Evolutionary conservation across 2,329 filamentous ascomycete species (phyloP).

Genomic region (Epichloe sibirici): DNA sequence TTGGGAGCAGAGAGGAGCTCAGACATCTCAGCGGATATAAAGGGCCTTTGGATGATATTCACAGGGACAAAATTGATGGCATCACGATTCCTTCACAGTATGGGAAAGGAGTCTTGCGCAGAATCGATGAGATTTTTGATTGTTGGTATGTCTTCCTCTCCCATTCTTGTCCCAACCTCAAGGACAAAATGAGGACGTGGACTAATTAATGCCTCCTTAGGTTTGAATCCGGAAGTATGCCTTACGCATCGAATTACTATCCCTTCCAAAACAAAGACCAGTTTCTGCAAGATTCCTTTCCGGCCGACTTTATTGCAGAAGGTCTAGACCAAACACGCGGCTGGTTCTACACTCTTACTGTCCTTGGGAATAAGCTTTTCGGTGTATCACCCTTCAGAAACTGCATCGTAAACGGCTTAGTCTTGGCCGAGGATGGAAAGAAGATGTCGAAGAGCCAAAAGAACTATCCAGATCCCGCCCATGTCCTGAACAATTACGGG

Average conservation of each 20-base stretch:
- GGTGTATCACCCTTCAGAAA: conserved; percentile 16
- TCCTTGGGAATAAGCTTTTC: conserved; percentile 16
- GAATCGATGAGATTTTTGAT: conserved; percentile 16
- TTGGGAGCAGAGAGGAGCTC: conserved; percentile 14
- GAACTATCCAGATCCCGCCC: conserved; percentile 14
- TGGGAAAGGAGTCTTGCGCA: conserved; percentile 11
- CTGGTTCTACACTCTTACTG: conserved; percentile 18
- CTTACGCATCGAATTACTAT: conserved; percentile 15
- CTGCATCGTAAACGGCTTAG: conserved; percentile 16
- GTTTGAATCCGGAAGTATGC: conserved; percentile 17
- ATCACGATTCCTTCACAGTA: conserved; percentile 15
- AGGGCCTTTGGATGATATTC: conserved; percentile 12
- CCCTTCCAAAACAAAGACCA: conserved; percentile 14
- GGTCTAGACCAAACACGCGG: conserved; percentile 17
- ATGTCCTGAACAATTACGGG: conserved; percentile 13
- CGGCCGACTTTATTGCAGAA: conserved; percentile 17
- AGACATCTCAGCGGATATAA: conserved; percentile 14
- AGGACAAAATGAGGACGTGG: background rate
- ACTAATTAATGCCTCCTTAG: conserved; percentile 2
- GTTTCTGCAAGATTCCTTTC: conserved; percentile 12
- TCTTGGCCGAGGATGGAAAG: conserved; percentile 17
- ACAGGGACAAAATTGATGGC: conserved; percentile 15
- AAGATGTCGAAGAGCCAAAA: conserved; percentile 19
- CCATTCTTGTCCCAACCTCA: no score
- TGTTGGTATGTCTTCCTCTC: conserved; percentile 13